Evolutionary conservation across 805 yeast species (phyloP), one percentile per base, ranked within the genome.

Genomic region (Maudiozyma saulgeensis): DNA sequence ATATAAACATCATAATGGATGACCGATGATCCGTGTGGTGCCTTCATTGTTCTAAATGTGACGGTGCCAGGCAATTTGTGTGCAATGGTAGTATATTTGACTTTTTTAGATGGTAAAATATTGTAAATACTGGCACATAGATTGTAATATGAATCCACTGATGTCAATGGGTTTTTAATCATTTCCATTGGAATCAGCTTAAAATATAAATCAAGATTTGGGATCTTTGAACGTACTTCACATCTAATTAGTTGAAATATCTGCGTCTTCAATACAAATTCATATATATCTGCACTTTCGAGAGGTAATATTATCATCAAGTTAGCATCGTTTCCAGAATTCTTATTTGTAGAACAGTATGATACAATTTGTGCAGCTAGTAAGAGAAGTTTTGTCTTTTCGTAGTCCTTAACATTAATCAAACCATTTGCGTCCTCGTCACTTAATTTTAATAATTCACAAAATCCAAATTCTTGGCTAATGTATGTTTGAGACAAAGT

Each of bases 1-100:
- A 91, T 71, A 56, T 80, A 86, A 1, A 86, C 72, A 58, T 89
- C 96, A 48, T 65, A 67, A 35, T 59, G 60, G n/a, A 63, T 63
- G 2, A 55, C 54, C 1, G 66, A 45, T 1, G 60, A 48, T 0
- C 56, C 56, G 32, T 41, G 51, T 9, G 23, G 45, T 3, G 64
- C 52, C 50, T 66, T 72, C 1, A 75, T 67, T 19, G 79, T 59
- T 57, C 70, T 66, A 55, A 78, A 78, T 6, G 64, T 64, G 15
- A 78, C 69, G 34, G 65, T 68, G 9, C 64, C 66, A 3, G 80
- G 79, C 3, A 71, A 55, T 7, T 72, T 69, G 32, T 68, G 67
- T 0, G 75, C 67, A 23, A 79, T 55, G 0, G 70, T 57, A 2
- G 78, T 63, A 49, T 69, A 70, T 16, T 64, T 66, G 2, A 51